Conservation (phyloP, 805 yeast species). For the Cyberlindnera amylophila region DNA sequence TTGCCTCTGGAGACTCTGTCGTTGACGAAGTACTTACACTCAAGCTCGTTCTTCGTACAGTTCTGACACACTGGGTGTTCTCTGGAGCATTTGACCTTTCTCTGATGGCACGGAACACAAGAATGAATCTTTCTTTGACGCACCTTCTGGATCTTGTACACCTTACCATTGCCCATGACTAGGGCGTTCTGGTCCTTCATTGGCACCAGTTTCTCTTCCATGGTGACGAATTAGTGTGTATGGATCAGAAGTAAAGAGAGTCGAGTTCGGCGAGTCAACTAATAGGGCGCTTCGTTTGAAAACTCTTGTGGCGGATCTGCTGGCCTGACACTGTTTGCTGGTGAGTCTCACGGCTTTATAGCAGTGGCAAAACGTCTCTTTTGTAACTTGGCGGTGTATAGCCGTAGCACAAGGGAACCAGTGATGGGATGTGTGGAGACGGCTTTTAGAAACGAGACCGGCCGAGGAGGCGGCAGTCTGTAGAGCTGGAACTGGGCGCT, state of each 20-base stretch:
- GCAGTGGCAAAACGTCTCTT: too few species aligned
- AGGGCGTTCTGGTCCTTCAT: conserved; percentile 34
- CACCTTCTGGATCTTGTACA: conserved; percentile 56
- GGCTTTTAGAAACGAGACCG: too few species aligned
- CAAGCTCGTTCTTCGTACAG: conserved; percentile 43
- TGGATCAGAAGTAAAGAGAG: neutral
- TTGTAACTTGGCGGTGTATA: too few species aligned
- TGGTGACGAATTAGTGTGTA: neutral
- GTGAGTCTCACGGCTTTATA: too few species aligned
- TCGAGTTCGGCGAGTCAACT: neutral
- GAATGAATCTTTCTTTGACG: conserved; percentile 56
- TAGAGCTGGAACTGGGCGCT: too few species aligned
- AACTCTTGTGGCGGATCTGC: too few species aligned
- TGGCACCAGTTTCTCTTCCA: conserved; percentile 26
- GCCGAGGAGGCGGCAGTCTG: too few species aligned
- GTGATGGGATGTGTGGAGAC: too few species aligned
- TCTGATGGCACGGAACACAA: conserved; percentile 56
- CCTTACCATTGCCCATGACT: conserved; percentile 46
- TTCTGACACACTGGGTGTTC: conserved; percentile 48
- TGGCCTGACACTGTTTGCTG: too few species aligned
- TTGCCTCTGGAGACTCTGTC: conserved; percentile 43
- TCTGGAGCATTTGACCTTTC: conserved; percentile 54
- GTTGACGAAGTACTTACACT: conserved; percentile 55
- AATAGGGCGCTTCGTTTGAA: too few species aligned
- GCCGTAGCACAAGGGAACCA: too few species aligned